Conservation (phyloP, 2,329 filamentous ascomycete genomes). For the Colletotrichum gloeosporioides region DNA sequence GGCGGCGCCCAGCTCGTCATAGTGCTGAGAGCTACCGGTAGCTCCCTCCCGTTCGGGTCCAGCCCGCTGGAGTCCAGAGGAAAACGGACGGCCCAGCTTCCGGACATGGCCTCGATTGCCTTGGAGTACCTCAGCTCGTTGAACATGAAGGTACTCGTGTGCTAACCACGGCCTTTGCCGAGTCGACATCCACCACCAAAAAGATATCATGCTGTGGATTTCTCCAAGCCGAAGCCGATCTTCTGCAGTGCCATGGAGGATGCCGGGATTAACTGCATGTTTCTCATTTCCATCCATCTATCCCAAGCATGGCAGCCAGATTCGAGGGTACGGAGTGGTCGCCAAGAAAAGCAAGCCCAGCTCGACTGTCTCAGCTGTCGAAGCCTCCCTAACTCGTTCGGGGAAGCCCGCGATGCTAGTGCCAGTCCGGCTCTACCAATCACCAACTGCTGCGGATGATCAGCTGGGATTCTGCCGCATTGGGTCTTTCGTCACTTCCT, state of each 20-base stretch:
- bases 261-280: neutral
- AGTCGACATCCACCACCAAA: neutral
- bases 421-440: neutral
- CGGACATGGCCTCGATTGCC: neutral
- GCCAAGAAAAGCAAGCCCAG: neutral
- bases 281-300: neutral
- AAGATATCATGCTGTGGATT: neutral
- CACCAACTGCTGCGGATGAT: neutral
- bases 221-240: neutral
- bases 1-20: conserved; percentile 4
- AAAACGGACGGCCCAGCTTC: neutral
- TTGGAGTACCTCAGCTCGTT: neutral
- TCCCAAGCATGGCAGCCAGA: neutral
- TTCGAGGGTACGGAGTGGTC: neutral
- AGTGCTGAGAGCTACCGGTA: neutral
- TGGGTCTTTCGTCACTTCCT: neutral
- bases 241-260: neutral
- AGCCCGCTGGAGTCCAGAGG: neutral
- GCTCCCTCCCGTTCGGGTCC: neutral
- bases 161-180: neutral
- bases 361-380: conserved; percentile 7
- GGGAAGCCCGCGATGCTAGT: conserved; percentile 18
- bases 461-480: neutral
- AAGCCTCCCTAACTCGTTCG: neutral
- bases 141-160: neutral